Percentiles rank a stretch among this genome's conserved stretches.
phyloP scores from a whole-genome alignment of 2,329 filamentous ascomycete genomes.

The Lecanicillium sp. region DNA sequence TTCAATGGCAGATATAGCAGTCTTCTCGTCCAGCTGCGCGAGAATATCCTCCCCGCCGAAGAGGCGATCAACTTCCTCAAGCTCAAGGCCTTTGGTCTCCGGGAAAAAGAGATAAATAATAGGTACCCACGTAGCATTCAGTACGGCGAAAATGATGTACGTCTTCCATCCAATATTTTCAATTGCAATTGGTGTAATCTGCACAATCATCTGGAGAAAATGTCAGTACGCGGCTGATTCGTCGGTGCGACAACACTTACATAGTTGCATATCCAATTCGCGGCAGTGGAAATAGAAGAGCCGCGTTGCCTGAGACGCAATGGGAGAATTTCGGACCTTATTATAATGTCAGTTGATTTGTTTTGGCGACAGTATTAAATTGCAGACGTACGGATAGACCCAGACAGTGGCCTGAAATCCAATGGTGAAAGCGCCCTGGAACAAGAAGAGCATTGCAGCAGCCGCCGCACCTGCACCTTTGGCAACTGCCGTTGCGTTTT shows the following conservation, averaged over 20 bases:
- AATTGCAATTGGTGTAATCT: constrained; percentile 13
- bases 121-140: constrained; percentile 19
- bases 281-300: constrained; percentile 23
- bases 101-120: constrained; percentile 22
- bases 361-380: neutral
- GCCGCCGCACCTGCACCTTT: constrained; percentile 28
- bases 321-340: constrained; percentile 23
- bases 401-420: constrained; percentile 28
- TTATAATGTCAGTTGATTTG: neutral
- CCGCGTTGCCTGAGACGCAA: constrained; percentile 21
- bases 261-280: constrained; percentile 27
- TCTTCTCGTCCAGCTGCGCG: too few relatives aligned
- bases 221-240: constrained; percentile 8
- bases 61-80: constrained; percentile 34
- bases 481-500: constrained; percentile 23
- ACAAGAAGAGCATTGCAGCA: constrained; percentile 32
- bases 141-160: constrained; percentile 20
- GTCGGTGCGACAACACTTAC: constrained; percentile 11
- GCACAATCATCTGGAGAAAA: constrained; percentile 10
- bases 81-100: constrained; percentile 25
- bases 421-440: constrained; percentile 31
- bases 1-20: too few relatives aligned
- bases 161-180: constrained; percentile 18
- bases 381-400: constrained; percentile 22
- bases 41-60: constrained; percentile 14